Evolutionary conservation across 495 filamentous ascomycete species (phyloP).

Genomic region (Cairneyella variabilis): DNA sequence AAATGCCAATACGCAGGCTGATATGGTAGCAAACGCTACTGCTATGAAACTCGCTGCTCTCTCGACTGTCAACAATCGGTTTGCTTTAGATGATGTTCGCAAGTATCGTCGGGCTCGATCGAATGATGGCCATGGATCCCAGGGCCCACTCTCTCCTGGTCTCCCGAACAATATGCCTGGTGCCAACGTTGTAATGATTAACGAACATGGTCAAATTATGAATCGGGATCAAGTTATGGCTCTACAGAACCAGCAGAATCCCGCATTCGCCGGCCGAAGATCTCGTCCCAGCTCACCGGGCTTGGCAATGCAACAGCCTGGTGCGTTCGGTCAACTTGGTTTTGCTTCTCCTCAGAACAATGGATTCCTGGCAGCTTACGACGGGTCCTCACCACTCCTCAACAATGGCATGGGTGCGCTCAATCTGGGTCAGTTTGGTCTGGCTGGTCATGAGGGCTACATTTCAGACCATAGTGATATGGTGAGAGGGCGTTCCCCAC

Average conservation of each 20-base stretch:
- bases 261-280: constrained; percentile 67
- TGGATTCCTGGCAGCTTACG: constrained; percentile 88
- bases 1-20: constrained; percentile 64
- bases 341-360: constrained; percentile 94
- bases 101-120: constrained; percentile 91
- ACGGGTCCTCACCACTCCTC: constrained; percentile 67
- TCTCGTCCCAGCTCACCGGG: constrained; percentile 94
- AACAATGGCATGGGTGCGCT: constrained; percentile 69
- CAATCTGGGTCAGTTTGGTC: constrained; percentile 70
- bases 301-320: constrained; percentile 74
- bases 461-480: constrained; percentile 92
- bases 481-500: constrained; percentile 82
- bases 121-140: constrained; percentile 67
- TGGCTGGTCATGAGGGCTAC: constrained; percentile 74
- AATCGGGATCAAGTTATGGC: constrained; percentile 82
- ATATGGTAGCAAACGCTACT: constrained; percentile 98
- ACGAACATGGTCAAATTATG: constrained; percentile 84
- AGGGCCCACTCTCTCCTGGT: constrained; percentile 47
- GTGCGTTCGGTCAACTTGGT: constrained; percentile 58
- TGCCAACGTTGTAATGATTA: constrained; percentile 78
- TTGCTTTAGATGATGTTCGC: constrained; percentile 91
- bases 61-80: constrained; percentile 97
- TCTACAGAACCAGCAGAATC: constrained; percentile 75
- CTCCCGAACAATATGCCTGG: constrained; percentile 51
- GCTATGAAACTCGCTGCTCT: constrained; percentile 98